phyloP scores from a whole-genome alignment of 257 asterid species.

The Gentiana straminea region DNA sequence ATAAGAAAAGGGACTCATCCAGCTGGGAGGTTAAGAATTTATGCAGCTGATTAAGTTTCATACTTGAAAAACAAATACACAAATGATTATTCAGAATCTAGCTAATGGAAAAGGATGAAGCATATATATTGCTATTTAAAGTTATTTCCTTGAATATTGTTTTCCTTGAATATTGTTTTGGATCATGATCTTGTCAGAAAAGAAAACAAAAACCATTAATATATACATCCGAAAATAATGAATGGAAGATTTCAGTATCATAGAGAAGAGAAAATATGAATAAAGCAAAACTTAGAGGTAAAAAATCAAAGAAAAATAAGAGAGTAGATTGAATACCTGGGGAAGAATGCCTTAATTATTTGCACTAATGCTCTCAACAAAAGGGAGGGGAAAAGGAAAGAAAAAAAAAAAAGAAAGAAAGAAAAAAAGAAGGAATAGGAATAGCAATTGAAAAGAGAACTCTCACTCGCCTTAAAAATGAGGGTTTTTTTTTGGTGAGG shows the following conservation, averaged over 20 bases:
- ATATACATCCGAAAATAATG: no score
- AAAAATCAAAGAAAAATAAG: neutral
- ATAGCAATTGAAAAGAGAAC: slow-evolving; percentile 34
- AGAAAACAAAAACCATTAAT: no score
- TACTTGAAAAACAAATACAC: neutral
- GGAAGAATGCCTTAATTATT: slow-evolving; percentile 14
- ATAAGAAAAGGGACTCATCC: neutral
- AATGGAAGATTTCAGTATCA: no score
- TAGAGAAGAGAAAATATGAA: no score
- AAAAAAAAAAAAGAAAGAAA: neutral
- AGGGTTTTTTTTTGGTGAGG: slow-evolving; percentile 5
- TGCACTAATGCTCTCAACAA: slow-evolving; percentile 19
- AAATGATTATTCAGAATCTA: no score
- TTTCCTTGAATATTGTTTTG: no score
- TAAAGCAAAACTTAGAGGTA: no score
- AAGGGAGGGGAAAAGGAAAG: slow-evolving; percentile 4
- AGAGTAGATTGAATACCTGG: slow-evolving; percentile 25
- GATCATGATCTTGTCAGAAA: no score
- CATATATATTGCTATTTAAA: no score
- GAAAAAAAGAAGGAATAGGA: slow-evolving; percentile 15
- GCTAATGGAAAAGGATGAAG: no score
- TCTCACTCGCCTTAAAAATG: slow-evolving; percentile 32
- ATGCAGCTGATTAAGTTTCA: neutral
- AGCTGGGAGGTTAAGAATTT: neutral
- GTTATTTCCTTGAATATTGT: no score